Percentiles rank a stretch among this genome's conserved stretches.
phyloP scores from a whole-genome alignment of 1,284 basidiomycete genomes.

The Boletellus deceptivus region DNA sequence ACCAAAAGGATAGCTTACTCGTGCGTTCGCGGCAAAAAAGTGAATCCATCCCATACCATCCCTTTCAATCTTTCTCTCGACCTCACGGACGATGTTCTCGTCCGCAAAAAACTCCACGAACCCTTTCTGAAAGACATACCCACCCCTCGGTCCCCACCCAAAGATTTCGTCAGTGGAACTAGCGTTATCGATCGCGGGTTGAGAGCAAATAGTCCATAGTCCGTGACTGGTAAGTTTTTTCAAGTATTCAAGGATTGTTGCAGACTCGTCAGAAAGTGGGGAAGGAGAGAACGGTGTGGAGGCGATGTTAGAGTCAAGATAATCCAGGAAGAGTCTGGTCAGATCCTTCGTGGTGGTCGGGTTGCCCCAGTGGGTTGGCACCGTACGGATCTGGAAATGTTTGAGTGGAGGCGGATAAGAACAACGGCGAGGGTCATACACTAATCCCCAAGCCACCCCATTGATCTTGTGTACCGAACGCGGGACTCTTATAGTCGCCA shows the following conservation, averaged over 20 bases:
- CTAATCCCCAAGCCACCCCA: constrained; percentile 65
- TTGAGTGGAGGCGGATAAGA: not conserved
- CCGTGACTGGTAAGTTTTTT: constrained; percentile 72
- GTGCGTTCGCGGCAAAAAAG: constrained; percentile 82
- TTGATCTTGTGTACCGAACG: constrained; percentile 79
- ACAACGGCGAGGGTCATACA: constrained; percentile 35
- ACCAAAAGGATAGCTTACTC: constrained; percentile 45
- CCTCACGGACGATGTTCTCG: constrained; percentile 56
- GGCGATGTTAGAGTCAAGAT: constrained; percentile 68
- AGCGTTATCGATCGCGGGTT: constrained; percentile 88
- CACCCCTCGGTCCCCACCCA: constrained; percentile 91
- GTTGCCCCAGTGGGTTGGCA: constrained; percentile 77
- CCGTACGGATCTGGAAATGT: constrained; percentile 55
- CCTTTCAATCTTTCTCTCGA: constrained; percentile 59
- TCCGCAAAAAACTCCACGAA: constrained; percentile 97
- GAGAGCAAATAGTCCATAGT: constrained; percentile 97
- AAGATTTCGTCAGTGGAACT: constrained; percentile 73
- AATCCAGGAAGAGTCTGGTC: constrained; percentile 74
- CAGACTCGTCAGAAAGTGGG: constrained; percentile 84
- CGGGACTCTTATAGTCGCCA: constrained; percentile 95
- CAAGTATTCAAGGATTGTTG: constrained; percentile 77
- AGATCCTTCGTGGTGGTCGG: constrained; percentile 74
- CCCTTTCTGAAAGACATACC: constrained; percentile 96
- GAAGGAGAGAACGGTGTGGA: constrained; percentile 89
- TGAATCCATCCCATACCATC: constrained; percentile 68